Evolutionary conservation across 1,284 basidiomycete species (phyloP).

Genomic region (Xerocomus amazonicus): DNA sequence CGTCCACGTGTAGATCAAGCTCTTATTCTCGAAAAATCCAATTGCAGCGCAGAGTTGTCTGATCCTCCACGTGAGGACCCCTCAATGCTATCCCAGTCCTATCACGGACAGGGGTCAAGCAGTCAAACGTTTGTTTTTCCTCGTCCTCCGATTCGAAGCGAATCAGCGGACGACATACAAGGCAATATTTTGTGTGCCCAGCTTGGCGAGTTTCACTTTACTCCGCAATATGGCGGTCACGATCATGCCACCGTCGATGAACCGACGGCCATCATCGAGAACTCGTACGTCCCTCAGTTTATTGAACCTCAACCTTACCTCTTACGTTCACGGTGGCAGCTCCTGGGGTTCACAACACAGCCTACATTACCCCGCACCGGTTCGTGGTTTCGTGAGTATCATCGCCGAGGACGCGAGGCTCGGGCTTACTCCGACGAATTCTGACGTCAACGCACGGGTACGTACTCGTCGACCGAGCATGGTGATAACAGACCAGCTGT

Average conservation of each 20-base stretch:
- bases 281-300: slow-evolving; percentile 23
- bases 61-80: slow-evolving; percentile 26
- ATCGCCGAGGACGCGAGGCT: slow-evolving; percentile 30
- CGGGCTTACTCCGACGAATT: slow-evolving; percentile 11
- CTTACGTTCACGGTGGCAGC: slow-evolving; percentile 31
- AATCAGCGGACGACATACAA: slow-evolving; percentile 25
- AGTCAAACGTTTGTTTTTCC: slow-evolving; percentile 9
- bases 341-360: slow-evolving; percentile 23
- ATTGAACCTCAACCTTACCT: slow-evolving; percentile 7
- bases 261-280: slow-evolving; percentile 27
- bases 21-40: slow-evolving; percentile 16
- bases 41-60: slow-evolving; percentile 19
- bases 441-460: slow-evolving; percentile 26
- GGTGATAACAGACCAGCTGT: slow-evolving; percentile 13
- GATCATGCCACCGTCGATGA: slow-evolving; percentile 20
- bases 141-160: slow-evolving; percentile 8
- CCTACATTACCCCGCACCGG: slow-evolving; percentile 25
- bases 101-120: slow-evolving; percentile 24
- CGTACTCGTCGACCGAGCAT: slow-evolving; percentile 18
- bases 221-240: slow-evolving; percentile 10
- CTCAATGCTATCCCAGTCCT: slow-evolving; percentile 14
- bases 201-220: slow-evolving; percentile 28
- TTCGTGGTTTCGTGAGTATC: slow-evolving; percentile 17
- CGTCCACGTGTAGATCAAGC: slow-evolving; percentile 23
- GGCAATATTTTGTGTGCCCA: slow-evolving; percentile 23